A percentile compares a stretch with the other conserved stretches of the same genome.
These are phyloP conservation scores for Hypoxylon fuscum DNA, from an alignment of 495 filamentous ascomycete genomes.

Conservation along the genomic window DNA sequence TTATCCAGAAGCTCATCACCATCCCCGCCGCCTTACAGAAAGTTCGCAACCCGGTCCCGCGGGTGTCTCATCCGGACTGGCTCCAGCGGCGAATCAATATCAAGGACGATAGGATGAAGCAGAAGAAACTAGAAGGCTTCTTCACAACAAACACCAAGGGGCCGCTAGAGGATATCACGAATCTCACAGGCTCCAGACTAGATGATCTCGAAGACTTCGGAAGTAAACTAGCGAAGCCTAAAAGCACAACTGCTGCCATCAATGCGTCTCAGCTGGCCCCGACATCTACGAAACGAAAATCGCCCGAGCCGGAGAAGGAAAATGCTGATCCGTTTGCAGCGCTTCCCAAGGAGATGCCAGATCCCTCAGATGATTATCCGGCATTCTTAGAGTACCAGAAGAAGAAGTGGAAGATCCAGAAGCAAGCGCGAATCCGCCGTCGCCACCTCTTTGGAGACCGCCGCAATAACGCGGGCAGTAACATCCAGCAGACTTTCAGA, in stretches of 20 bases:
- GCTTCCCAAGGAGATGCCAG: constrained; percentile 86
- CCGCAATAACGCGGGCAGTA: constrained; percentile 72
- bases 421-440: constrained; percentile 84
- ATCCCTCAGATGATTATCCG: constrained; percentile 83
- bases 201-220: constrained; percentile 91
- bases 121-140: constrained; percentile 97
- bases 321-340: constrained; percentile 81
- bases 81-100: constrained; percentile 89
- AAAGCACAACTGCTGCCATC: constrained; percentile 68
- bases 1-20: constrained; percentile 98
- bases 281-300: constrained; percentile 81
- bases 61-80: constrained; percentile 96
- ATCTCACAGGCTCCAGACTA: constrained; percentile 60
- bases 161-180: constrained; percentile 76
- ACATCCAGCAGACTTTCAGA: constrained; percentile 86
- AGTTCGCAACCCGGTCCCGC: constrained; percentile 89
- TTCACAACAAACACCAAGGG: constrained; percentile 73
- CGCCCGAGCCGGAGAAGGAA: constrained; percentile 67
- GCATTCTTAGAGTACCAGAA: constrained; percentile 96
- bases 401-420: constrained; percentile 98
- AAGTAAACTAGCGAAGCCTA: constrained; percentile 72
- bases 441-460: constrained; percentile 92
- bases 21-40: constrained; percentile 97
- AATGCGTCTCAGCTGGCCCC: constrained; percentile 53
- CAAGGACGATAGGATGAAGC: constrained; percentile 97